These are phyloP conservation scores for Neofusicoccum laricinum DNA, from an alignment of 2,329 filamentous ascomycete species.

Conservation along the genomic window DNA sequence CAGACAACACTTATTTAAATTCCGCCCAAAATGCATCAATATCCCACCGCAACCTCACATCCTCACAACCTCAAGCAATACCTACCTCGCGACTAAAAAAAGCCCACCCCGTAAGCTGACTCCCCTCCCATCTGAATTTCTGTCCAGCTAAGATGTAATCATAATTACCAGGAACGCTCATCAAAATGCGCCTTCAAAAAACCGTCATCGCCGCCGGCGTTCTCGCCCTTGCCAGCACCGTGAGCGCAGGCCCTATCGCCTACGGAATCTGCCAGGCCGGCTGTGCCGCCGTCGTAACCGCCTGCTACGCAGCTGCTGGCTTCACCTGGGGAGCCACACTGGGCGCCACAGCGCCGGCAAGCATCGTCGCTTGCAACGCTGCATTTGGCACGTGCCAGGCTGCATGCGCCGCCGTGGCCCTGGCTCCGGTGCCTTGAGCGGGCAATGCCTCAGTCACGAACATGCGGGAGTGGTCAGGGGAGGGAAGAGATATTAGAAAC, in stretches of 20 bases:
- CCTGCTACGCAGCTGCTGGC: constrained; percentile 48
- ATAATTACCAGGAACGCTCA: too few species aligned
- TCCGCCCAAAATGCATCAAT: too few species aligned
- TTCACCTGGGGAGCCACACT: constrained; percentile 41
- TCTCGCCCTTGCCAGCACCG: background rate
- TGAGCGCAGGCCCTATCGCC: constrained; percentile 30
- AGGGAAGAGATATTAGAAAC: too few species aligned
- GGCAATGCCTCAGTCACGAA: background rate
- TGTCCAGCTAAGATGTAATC: too few species aligned
- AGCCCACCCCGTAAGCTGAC: too few species aligned
- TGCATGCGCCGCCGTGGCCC: constrained; percentile 39
- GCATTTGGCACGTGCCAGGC: constrained; percentile 47
- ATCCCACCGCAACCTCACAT: too few species aligned
- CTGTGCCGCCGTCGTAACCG: constrained; percentile 44
- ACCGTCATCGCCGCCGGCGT: background rate
- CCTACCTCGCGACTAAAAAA: too few species aligned
- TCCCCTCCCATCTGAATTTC: too few species aligned
- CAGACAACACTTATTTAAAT: too few species aligned
- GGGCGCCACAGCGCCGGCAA: constrained; percentile 38
- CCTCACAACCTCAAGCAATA: too few species aligned
- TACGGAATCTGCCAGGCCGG: constrained; percentile 51
- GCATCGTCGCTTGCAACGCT: constrained; percentile 45
- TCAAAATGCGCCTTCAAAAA: background rate
- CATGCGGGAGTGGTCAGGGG: too few species aligned
- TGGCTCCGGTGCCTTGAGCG: constrained; percentile 34